These are phyloP conservation scores for Lactarius vividus DNA, from an alignment of 768 basidiomycete species.

Conservation along the genomic window DNA sequence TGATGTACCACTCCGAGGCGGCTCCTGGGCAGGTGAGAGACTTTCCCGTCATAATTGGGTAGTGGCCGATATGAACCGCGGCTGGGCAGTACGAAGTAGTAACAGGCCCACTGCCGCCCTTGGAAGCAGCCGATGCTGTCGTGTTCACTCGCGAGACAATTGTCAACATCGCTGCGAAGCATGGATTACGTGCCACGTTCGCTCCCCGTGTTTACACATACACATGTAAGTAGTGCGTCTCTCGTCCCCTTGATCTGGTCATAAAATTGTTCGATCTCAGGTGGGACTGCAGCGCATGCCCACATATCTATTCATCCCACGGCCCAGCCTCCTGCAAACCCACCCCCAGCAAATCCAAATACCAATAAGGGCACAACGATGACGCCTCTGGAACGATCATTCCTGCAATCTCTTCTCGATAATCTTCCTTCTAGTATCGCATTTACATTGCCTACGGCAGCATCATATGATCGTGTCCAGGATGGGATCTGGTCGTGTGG, in stretches of 20 bases:
- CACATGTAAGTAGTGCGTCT: slow-evolving; percentile 34
- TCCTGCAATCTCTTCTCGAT: slow-evolving; percentile 58
- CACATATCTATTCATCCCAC: slow-evolving; percentile 62
- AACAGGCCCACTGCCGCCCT: slow-evolving; percentile 62
- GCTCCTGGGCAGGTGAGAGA: slow-evolving; percentile 61
- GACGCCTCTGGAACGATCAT: slow-evolving; percentile 51
- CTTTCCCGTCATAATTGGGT: not conserved
- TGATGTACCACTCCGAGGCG: slow-evolving; percentile 68
- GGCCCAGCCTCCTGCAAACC: slow-evolving; percentile 18
- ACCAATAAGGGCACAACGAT: slow-evolving; percentile 33
- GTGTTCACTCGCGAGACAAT: slow-evolving; percentile 68
- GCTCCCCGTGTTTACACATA: slow-evolving; percentile 52
- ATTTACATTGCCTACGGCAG: slow-evolving; percentile 54
- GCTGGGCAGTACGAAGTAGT: slow-evolving; percentile 57
- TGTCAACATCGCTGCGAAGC: slow-evolving; percentile 59
- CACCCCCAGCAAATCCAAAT: slow-evolving; percentile 19
- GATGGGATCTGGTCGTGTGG: slow-evolving; percentile 74
- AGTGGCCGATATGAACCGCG: not conserved
- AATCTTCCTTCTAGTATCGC: slow-evolving; percentile 57
- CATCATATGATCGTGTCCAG: slow-evolving; percentile 61
- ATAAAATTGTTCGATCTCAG: slow-evolving; percentile 28
- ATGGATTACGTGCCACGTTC: slow-evolving; percentile 63
- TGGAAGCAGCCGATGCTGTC: slow-evolving; percentile 66
- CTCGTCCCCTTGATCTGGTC: not conserved
- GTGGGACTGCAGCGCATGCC: slow-evolving; percentile 57